Conservation (phyloP, 1,139 yeast genomes). For the Spathaspora sp. region DNA sequence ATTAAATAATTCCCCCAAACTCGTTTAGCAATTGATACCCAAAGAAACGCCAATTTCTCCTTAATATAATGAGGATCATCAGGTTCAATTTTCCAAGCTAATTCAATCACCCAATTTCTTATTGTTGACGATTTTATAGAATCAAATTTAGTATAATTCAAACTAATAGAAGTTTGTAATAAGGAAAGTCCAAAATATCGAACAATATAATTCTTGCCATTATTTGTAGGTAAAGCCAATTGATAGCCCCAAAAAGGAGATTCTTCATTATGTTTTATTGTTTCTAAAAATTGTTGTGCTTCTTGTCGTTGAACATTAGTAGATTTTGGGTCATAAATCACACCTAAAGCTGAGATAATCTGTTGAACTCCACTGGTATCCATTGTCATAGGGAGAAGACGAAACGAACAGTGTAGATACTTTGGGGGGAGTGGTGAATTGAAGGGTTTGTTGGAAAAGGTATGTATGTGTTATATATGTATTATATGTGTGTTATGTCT, state of each 20-base stretch:
- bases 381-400: constrained; percentile 40
- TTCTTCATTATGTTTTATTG: constrained; percentile 72
- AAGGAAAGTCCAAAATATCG: constrained; percentile 89
- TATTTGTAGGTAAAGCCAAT: constrained; percentile 63
- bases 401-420: no score
- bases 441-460: not conserved
- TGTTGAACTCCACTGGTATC: constrained; percentile 65
- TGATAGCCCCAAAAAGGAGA: constrained; percentile 94
- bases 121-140: constrained; percentile 67
- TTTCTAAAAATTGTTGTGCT: constrained; percentile 74
- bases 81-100: constrained; percentile 58
- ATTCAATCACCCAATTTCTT: constrained; percentile 80
- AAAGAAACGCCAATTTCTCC: constrained; percentile 83
- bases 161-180: constrained; percentile 67
- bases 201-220: constrained; percentile 65
- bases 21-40: constrained; percentile 93
- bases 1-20: constrained; percentile 73
- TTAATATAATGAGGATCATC: constrained; percentile 85
- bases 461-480: no score
- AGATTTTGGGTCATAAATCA: constrained; percentile 74
- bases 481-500: not conserved
- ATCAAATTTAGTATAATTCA: constrained; percentile 55
- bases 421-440: not conserved
- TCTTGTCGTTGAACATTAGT: constrained; percentile 62
- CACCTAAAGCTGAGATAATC: constrained; percentile 73